Percentiles rank a stretch among this genome's conserved stretches.
Conservation (phyloP, 768 basidiomycete genomes). For the Psilocybe azurescens region DNA sequence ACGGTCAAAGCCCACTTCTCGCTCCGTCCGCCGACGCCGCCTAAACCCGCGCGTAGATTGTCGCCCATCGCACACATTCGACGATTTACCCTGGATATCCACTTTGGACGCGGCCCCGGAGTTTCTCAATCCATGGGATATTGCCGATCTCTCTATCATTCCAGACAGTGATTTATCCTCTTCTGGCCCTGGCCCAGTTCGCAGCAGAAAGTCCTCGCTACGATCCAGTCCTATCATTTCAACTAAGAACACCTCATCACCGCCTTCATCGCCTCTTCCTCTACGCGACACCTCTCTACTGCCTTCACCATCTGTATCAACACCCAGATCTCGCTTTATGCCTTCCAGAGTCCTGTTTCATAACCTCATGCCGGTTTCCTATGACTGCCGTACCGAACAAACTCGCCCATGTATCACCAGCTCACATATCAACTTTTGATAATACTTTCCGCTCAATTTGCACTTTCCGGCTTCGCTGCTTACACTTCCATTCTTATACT, state of each 20-base stretch:
- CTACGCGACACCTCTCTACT: constrained; percentile 30
- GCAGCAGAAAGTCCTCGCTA: constrained; percentile 58
- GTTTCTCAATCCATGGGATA: constrained; percentile 50
- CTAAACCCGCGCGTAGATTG: constrained; percentile 31
- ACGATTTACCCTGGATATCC: constrained; percentile 72
- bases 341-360: constrained; percentile 56
- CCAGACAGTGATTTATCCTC: constrained; percentile 31
- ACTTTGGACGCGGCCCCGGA: constrained; percentile 55
- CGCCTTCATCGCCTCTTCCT: constrained; percentile 23
- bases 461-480: constrained; percentile 18
- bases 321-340: constrained; percentile 45
- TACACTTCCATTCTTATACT: constrained; percentile 17
- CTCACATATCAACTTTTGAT: constrained; percentile 29
- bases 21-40: constrained; percentile 34
- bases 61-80: constrained; percentile 48
- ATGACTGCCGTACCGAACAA: constrained; percentile 32
- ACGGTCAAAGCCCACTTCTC: constrained; percentile 33
- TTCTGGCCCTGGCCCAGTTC: constrained; percentile 56
- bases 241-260: constrained; percentile 10
- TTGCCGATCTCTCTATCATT: constrained; percentile 73
- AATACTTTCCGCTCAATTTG: constrained; percentile 4
- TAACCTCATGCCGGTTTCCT: constrained; percentile 67
- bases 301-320: constrained; percentile 28
- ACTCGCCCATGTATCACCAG: constrained; percentile 37
- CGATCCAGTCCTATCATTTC: constrained; percentile 51